These are phyloP conservation scores for Dactylellina drechsleri DNA, from an alignment of 2,329 filamentous ascomycete species.

Conservation along the genomic window DNA sequence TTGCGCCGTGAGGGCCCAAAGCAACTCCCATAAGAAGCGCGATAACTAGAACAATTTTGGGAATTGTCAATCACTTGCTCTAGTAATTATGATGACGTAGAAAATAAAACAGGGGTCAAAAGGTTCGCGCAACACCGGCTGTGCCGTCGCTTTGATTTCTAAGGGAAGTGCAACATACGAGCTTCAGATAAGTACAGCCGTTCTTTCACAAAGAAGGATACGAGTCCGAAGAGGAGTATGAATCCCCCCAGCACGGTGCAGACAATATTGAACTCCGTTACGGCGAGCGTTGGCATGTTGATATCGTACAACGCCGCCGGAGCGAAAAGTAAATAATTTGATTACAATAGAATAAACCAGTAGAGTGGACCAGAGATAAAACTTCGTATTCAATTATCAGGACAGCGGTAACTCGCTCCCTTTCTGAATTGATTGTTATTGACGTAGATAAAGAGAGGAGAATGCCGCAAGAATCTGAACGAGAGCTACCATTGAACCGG, in stretches of 20 bases:
- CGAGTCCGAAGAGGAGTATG: slow-evolving; percentile 86
- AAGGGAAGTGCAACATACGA: slow-evolving; percentile 64
- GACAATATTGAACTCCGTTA: slow-evolving; percentile 85
- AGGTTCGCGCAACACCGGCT: not conserved
- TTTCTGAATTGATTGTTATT: slow-evolving; percentile 53
- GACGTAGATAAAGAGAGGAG: slow-evolving; percentile 39
- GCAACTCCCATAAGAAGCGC: slow-evolving; percentile 78
- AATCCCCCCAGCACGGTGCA: slow-evolving; percentile 83
- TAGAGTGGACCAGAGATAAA: not conserved
- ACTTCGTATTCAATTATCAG: slow-evolving; percentile 21
- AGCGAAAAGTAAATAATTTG: not conserved
- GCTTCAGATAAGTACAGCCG: slow-evolving; percentile 91
- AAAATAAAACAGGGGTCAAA: not conserved
- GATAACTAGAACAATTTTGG: slow-evolving; percentile 27
- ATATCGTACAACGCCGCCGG: not conserved
- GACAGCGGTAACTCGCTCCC: slow-evolving; percentile 42
- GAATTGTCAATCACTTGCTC: not conserved
- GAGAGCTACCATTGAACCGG: slow-evolving; percentile 32
- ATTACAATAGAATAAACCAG: not conserved
- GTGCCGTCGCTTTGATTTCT: not conserved
- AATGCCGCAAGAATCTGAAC: slow-evolving; percentile 16
- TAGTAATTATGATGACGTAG: not conserved
- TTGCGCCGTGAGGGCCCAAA: slow-evolving; percentile 80
- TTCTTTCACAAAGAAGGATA: slow-evolving; percentile 90
- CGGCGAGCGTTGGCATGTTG: slow-evolving; percentile 70